These are phyloP conservation scores for Fusarium brachygibbosum DNA, from an alignment of 2,329 filamentous ascomycete species.

Conservation along the genomic window DNA sequence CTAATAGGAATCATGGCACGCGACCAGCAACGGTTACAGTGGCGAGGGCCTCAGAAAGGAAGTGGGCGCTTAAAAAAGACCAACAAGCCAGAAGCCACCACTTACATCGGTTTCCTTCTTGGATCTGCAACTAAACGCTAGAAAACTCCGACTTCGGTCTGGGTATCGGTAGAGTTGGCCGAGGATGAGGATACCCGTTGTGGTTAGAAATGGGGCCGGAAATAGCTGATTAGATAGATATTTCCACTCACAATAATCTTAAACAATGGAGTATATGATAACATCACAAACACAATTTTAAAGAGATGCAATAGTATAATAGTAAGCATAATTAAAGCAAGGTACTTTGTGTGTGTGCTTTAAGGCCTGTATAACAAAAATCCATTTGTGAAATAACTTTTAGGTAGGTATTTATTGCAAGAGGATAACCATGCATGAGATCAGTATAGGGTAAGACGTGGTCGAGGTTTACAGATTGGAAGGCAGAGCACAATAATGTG, in stretches of 20 bases:
- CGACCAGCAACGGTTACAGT: conserved; percentile 26
- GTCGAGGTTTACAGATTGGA: background rate
- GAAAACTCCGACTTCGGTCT: conserved; percentile 39
- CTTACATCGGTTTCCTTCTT: conserved; percentile 33
- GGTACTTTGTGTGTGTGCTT: too few relatives aligned
- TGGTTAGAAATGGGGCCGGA: conserved; percentile 14
- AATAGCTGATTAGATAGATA: background rate
- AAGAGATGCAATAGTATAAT: background rate
- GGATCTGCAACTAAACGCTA: conserved; percentile 32
- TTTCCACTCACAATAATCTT: background rate
- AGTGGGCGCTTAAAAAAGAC: conserved; percentile 29
- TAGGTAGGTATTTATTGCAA: background rate
- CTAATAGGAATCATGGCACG: conserved; percentile 16
- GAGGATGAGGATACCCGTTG: conserved; percentile 10
- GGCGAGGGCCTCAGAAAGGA: conserved; percentile 36
- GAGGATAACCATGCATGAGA: background rate
- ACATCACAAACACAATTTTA: background rate
- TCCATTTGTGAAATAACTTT: background rate
- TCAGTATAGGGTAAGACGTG: background rate
- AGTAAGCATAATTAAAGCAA: background rate
- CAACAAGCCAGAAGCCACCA: conserved; percentile 30
- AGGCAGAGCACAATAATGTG: background rate
- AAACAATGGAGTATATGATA: background rate
- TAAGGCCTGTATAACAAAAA: background rate
- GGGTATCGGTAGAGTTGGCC: conserved; percentile 18